phyloP scores from a whole-genome alignment of 2,329 filamentous ascomycete species.

The Trichoderma koningiopsis region DNA sequence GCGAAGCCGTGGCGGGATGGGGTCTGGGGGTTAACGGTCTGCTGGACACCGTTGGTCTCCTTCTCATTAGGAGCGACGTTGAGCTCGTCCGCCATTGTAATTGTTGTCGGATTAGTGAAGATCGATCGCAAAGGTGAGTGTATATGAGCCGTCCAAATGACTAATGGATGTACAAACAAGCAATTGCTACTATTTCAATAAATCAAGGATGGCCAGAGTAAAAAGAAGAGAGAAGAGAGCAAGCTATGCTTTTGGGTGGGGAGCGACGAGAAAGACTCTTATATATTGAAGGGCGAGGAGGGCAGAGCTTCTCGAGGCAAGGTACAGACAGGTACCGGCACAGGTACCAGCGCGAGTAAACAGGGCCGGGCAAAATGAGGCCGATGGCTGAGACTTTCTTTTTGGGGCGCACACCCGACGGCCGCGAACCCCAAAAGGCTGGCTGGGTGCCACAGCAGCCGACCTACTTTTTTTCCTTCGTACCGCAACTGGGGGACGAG shows the following conservation, averaged over 20 bases:
- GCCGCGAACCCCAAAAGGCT: constrained; percentile 5
- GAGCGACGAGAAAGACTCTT: constrained; percentile 13
- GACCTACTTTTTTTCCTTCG: not conserved
- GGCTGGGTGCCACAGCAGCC: constrained; percentile 1
- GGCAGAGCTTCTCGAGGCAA: not conserved
- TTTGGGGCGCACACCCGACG: constrained; percentile 1
- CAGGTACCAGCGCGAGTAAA: not conserved
- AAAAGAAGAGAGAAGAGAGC: not conserved
- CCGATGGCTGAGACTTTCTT: constrained; percentile 21
- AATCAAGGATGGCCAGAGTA: constrained; percentile 11
- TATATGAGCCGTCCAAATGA: not conserved
- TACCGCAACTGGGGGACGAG: constrained; percentile 15
- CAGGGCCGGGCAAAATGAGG: constrained; percentile 25
- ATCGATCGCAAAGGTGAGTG: not conserved
- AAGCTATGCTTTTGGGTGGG: constrained; percentile 1
- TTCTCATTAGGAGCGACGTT: constrained; percentile 25
- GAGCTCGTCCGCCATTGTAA: constrained; percentile 24
- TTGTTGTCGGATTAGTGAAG: constrained; percentile 11
- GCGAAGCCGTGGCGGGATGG: not conserved
- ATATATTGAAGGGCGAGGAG: constrained; percentile 2
- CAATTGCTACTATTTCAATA: constrained; percentile 3
- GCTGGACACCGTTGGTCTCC: constrained; percentile 21
- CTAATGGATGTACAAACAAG: not conserved
- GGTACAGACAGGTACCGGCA: no score
- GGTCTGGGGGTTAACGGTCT: not conserved